Evolutionary conservation across 2,329 filamentous ascomycete species (phyloP).

Genomic region (Aschersonia sp.): DNA sequence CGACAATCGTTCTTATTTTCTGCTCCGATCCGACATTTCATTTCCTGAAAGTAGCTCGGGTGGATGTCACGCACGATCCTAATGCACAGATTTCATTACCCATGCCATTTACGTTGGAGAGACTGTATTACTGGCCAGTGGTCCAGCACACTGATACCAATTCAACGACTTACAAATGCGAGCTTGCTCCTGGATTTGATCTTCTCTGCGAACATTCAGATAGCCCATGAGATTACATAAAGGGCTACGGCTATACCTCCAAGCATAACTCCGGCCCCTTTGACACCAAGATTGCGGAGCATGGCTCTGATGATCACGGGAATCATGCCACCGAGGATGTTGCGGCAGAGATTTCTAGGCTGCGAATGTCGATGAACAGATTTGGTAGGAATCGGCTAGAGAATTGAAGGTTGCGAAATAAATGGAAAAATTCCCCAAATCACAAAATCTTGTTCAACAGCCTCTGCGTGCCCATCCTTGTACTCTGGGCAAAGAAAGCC

Average conservation of each 20-base stretch:
- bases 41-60: too few relatives aligned
- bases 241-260: slow-evolving; percentile 56
- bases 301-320: slow-evolving; percentile 61
- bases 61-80: too few relatives aligned
- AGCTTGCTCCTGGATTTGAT: slow-evolving; percentile 68
- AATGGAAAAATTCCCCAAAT: slow-evolving; percentile 75
- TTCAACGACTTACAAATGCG: slow-evolving; percentile 37
- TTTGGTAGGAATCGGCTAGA: slow-evolving; percentile 73
- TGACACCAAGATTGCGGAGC: slow-evolving; percentile 58
- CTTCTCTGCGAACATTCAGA: slow-evolving; percentile 62
- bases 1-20: too few relatives aligned
- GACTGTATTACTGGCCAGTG: neutral
- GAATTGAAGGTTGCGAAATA: slow-evolving; percentile 91
- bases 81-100: too few relatives aligned
- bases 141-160: neutral
- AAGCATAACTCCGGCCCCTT: slow-evolving; percentile 57
- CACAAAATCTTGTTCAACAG: slow-evolving; percentile 53
- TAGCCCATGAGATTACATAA: slow-evolving; percentile 74
- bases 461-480: slow-evolving; percentile 13
- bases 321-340: slow-evolving; percentile 68
- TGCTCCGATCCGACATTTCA: too few relatives aligned
- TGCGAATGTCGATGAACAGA: slow-evolving; percentile 71
- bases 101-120: neutral
- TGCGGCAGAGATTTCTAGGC: slow-evolving; percentile 75
- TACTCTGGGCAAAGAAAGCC: slow-evolving; percentile 15